These are phyloP conservation scores for Achaetomium macrosporum DNA, from an alignment of 2,329 filamentous ascomycete genomes.

Conservation along the genomic window DNA sequence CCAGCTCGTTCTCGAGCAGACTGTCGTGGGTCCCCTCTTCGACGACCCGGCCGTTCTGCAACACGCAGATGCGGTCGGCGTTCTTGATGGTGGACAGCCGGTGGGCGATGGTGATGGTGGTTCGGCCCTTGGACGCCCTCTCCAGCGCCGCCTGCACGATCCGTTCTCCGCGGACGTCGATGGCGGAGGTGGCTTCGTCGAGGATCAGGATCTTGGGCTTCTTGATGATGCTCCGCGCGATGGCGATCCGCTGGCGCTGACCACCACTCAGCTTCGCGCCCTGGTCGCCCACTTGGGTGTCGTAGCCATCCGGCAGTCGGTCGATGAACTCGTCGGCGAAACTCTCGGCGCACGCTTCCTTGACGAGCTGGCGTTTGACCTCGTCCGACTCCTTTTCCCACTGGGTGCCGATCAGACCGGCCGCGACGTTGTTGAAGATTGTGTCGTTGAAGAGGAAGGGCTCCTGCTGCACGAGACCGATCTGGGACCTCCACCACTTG, in stretches of 20 bases:
- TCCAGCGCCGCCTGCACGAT: constrained; percentile 63
- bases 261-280: constrained; percentile 75
- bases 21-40: constrained; percentile 73
- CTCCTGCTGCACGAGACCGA: constrained; percentile 39
- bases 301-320: constrained; percentile 57
- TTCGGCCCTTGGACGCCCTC: constrained; percentile 51
- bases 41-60: constrained; percentile 63
- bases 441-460: constrained; percentile 41
- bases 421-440: constrained; percentile 50
- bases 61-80: constrained; percentile 72
- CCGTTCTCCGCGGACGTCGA: constrained; percentile 53
- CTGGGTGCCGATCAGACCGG: constrained; percentile 41
- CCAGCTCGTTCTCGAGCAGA: constrained; percentile 53
- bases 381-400: constrained; percentile 35
- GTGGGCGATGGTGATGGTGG: constrained; percentile 73
- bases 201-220: constrained; percentile 61
- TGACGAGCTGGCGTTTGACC: constrained; percentile 50
- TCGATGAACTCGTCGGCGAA: constrained; percentile 66
- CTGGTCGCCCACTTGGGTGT: constrained; percentile 68
- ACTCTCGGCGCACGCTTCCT: constrained; percentile 58
- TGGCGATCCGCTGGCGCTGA: constrained; percentile 64
- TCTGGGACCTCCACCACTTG: constrained; percentile 51
- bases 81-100: constrained; percentile 68
- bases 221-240: constrained; percentile 63
- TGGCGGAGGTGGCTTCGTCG: constrained; percentile 67